Evolutionary conservation across 495 filamentous ascomycete genomes (phyloP), one percentile per base, ranked within the genome.

Genomic region (Penicillium chermesinum): DNA sequence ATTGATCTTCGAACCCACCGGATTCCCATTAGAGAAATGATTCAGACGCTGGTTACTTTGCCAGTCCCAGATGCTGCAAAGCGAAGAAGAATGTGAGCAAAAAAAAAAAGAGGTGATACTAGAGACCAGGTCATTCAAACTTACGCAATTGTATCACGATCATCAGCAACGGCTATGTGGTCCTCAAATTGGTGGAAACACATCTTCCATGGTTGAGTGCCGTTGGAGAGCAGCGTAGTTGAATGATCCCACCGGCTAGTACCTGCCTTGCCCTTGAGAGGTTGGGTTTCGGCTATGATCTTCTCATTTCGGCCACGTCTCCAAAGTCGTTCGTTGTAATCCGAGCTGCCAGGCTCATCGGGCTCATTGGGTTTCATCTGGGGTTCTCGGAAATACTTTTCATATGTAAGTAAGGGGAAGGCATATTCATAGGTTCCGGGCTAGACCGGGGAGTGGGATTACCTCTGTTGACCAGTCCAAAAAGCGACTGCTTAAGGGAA

Each of bases 161-260:
- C 89, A 64, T 97, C 93, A 9, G 89, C 87, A n/a, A 95, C 87
- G 2, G 90, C 88, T 18, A 99, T 77, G 53, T 96, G 89, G 61
- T 94, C 85, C 66, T 99, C 93, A 57, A 95, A 99, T 60, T 99
- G 93, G 71, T 99, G 93, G 64, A 97, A 95, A 16, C 86, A 85
- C 83, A 99, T 85, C 69, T 88, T 91, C 52, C 81, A 78, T 0
- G 94, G 94, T 59, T 95, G 93, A 18, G 82, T 86, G 15, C 79
- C 81, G 51, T 95, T 97, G 49, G 89, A 87, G 60, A 96, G 86
- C 46, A 91, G 81, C 16, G 83, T 83, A 15, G 77, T 73, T 7
- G 81, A 81, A 43, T 79, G 80, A 60, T 89, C 87, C 93, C 93
- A 99, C 53, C 79, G 83, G 55, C 84, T 87, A 36, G 74, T 87